These are phyloP conservation scores for Ophiocordyceps unilateralis DNA, from an alignment of 2,329 filamentous ascomycete genomes.

Conservation along the genomic window DNA sequence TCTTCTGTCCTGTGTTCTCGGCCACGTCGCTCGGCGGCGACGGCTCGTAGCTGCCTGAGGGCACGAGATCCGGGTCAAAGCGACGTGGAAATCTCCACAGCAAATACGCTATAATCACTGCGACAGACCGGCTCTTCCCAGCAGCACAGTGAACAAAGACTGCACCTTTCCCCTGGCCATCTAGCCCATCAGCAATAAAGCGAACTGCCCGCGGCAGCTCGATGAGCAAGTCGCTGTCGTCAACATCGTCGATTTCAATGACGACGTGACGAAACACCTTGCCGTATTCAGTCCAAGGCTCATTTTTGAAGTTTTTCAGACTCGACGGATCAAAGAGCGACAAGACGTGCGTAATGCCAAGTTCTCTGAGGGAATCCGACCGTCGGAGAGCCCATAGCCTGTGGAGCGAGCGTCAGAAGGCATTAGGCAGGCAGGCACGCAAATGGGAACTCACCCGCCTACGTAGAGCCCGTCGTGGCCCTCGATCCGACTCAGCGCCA, in stretches of 20 bases:
- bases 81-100: conserved; percentile 47
- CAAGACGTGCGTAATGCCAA: conserved; percentile 78
- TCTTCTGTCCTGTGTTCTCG: neutral
- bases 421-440: neutral
- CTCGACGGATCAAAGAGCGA: conserved; percentile 42
- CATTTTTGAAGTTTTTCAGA: conserved; percentile 27
- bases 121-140: conserved; percentile 86
- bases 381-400: conserved; percentile 69
- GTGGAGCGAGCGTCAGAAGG: conserved; percentile 2
- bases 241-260: conserved; percentile 79
- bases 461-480: conserved; percentile 23
- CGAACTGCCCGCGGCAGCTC: conserved; percentile 62
- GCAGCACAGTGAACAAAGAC: conserved; percentile 65
- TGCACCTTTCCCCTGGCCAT: conserved; percentile 8
- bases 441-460: conserved; percentile 16
- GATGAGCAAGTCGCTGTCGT: conserved; percentile 71
- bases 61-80: conserved; percentile 24
- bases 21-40: conserved; percentile 2
- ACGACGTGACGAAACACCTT: conserved; percentile 53
- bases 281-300: conserved; percentile 29
- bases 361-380: conserved; percentile 49
- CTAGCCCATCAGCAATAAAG: conserved; percentile 60
- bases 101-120: conserved; percentile 69
- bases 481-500: conserved; percentile 25
- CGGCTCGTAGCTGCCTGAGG: conserved; percentile 7